Evolutionary conservation across 352 stramenopile genomes (phyloP).

Genomic region (Globisporangium nagaii): DNA sequence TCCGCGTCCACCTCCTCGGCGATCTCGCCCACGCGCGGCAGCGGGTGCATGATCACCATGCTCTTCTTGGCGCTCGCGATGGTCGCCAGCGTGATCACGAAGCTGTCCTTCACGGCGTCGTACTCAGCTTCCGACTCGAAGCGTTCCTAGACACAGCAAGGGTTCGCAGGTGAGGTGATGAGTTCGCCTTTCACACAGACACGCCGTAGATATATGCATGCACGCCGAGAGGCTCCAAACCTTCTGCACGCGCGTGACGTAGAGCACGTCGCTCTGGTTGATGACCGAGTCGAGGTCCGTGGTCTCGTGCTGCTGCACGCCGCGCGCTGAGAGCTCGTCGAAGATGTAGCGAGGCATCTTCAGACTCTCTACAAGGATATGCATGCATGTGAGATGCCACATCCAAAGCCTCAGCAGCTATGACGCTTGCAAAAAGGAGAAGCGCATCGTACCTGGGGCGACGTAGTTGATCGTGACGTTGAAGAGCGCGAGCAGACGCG

Average conservation of each 20-base stretch:
- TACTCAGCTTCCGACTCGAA: conserved; percentile 95
- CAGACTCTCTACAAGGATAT: conserved; percentile 73
- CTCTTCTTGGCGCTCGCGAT: conserved; percentile 83
- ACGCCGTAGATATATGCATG: too few relatives aligned
- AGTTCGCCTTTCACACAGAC: too few relatives aligned
- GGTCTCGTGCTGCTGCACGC: conserved; percentile 85
- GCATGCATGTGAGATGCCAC: too few relatives aligned
- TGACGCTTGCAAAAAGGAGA: too few relatives aligned
- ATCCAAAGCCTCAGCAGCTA: too few relatives aligned
- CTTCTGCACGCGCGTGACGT: conserved; percentile 98
- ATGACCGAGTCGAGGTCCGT: conserved; percentile 86
- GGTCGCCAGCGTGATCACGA: conserved; percentile 63
- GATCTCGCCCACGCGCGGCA: conserved; percentile 98
- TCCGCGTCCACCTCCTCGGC: conserved; percentile 94
- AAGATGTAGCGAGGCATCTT: conserved; percentile 83
- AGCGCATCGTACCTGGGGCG: conserved; percentile 38
- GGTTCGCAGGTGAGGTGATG: background rate
- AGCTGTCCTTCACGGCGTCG: conserved; percentile 91
- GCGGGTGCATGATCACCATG: conserved; percentile 97
- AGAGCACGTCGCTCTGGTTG: conserved; percentile 94
- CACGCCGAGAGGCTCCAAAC: conserved; percentile 4
- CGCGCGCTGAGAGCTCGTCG: conserved; percentile 55
- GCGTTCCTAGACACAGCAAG: conserved; percentile 69
- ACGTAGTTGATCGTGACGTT: conserved; percentile 91
- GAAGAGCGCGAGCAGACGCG: conserved; percentile 92